Evolutionary conservation across 2,329 filamentous ascomycete genomes (phyloP).

Genomic region (Sclerotinia sclerotiorum): DNA sequence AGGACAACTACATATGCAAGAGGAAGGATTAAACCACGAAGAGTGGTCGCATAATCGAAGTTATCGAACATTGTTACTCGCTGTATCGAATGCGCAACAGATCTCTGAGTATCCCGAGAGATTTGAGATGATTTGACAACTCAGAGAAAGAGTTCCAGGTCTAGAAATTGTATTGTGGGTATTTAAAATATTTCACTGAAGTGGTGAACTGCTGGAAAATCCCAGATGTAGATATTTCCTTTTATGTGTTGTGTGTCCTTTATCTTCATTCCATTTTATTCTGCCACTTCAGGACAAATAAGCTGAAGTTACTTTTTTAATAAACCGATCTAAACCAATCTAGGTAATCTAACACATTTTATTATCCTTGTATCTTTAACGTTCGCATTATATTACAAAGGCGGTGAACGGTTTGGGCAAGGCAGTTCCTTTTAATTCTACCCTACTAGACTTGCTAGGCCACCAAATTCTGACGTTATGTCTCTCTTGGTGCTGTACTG

Average conservation of each 20-base stretch:
- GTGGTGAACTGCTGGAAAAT: neutral
- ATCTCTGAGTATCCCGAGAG: neutral
- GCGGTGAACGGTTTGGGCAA: constrained; percentile 13
- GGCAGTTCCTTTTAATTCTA: constrained; percentile 1
- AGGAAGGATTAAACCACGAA: constrained; percentile 71
- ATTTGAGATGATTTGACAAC: neutral
- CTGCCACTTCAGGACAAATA: constrained; percentile 22
- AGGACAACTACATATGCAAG: constrained; percentile 88
- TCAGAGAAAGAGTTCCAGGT: neutral
- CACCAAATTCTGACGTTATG: constrained; percentile 21
- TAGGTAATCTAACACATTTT: neutral
- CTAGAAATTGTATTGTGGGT: neutral
- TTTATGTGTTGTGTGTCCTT: constrained; percentile 13
- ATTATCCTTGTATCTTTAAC: neutral
- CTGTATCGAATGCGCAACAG: constrained; percentile 1
- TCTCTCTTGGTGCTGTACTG: neutral
- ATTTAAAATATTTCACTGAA: neutral
- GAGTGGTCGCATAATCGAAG: constrained; percentile 66
- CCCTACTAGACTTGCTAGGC: constrained; percentile 1
- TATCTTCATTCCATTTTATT: constrained; percentile 3
- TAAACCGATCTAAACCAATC: neutral
- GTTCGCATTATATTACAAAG: neutral
- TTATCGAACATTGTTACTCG: constrained; percentile 33
- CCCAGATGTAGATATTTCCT: neutral
- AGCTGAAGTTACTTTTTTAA: constrained; percentile 13